Evolutionary conservation across 2,329 filamentous ascomycete genomes (phyloP), one percentile per base, ranked within the genome.

Genomic region (Thelonectria olida): DNA sequence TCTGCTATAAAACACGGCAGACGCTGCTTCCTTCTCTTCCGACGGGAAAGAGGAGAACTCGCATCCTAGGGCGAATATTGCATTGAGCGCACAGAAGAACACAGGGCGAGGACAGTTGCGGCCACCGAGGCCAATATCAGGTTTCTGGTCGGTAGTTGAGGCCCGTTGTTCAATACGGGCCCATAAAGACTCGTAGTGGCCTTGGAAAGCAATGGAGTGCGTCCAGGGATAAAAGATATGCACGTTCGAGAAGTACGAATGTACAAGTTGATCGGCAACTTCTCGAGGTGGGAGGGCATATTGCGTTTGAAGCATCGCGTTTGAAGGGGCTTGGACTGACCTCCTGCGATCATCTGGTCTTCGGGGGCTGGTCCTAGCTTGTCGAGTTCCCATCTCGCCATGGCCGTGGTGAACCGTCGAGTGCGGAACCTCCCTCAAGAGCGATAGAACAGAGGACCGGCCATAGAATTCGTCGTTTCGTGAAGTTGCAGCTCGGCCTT

Each of bases 171-270:
- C n/a, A n/a, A n/a, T n/a, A n/a, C n/a, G n/a, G n/a, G n/a, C n/a
- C n/a, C n/a, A n/a, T n/a, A 58, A n/a, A 7, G 47, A 20, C 10
- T 25, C 31, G 7, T 58, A 52, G n/a, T 15, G 22, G 10, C 19
- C 19, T 13, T 19, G 47, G 22, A 58, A 58, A 2, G 25, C 41
- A 4, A 47, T 19, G 17, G 55, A 58, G 17, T 58, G 55, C 7
- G 17, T 53, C 49, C 49, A 58, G 15, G 55, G 55, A 27, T 58
- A 58, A 15, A 58, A 53, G n/a, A 58, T 53, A 22, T 58, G 49
- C 12, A 48, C 41, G 10, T 41, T 45, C 2, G 55, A 53, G 5
- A 58, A 53, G 31, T 53, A 58, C 1, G 13, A 20, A 13, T 31
- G 20, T 4, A 58, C 5, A n/a, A 58, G 41, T 8, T 53, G 20